Base-by-base conservation (phyloP, 2,329 filamentous ascomycete species). In the Arthrinium phaeospermum region DNA sequence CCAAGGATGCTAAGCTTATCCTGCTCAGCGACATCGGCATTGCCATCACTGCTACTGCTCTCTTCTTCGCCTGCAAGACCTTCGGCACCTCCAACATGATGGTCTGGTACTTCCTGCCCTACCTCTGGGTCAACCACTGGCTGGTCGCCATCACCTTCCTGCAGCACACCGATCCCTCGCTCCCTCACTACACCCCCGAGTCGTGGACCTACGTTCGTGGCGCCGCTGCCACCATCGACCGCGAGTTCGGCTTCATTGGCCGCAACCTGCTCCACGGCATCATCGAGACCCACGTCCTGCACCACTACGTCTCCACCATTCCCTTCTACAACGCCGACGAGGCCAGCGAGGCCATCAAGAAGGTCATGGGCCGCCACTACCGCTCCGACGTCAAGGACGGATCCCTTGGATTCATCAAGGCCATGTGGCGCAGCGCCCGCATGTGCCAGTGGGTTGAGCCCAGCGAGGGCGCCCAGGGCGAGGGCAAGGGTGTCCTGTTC, bases 121-220 rank as follows among this genome's bases (percentile, higher is more conserved):
- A 98, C 83, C 88, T 98, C 74, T 98, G 96, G 96, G 95, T 98
- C 72, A 97, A 98, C 90, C 95, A 98, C 90, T 98, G 96, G 96
- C 93, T 98, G 72, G 95, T 98, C 77, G 95, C 95, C 82, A 98
- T 98, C 83, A 98, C 96, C 77, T 98, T 91, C 89, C 91, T 98
- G 75, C 96, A 98, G 86, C 96, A 98, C 90, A 98, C 96, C 81
- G 95, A 98, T 83, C 95, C 95, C 68, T 91, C 93, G 57, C 93
- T 98, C 67, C 96, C 96, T 73, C 96, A 98, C 89, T 98, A 98
- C 89, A 90, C 92, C 72, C 89, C 91, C 73, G 89, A 93, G 75
- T 90, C 93, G 79, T 98, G 96, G 96, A 97, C 93, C 86, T 98
- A 95, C 81, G 91, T 95, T 76, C 95, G 96, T 77, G 96, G 96